Evolutionary conservation across 257 asterid genomes (phyloP), one percentile per base, ranked within the genome.

Genomic region (Plantago ovata): DNA sequence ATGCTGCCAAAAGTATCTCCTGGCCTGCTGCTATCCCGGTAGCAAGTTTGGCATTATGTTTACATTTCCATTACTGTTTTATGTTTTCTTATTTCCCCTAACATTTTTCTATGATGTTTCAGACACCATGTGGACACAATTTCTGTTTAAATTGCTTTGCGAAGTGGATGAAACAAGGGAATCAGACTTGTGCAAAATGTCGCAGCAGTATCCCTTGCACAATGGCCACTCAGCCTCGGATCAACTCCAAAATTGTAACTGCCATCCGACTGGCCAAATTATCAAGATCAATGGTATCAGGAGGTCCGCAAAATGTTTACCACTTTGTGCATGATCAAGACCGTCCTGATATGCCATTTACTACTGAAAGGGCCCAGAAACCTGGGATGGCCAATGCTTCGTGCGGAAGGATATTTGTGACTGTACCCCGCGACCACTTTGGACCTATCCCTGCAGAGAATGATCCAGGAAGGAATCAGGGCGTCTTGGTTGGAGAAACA

Each of bases 41-140:
- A 24, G 32, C 32, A 24, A 24, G 32, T 24, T 24, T 24, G 32
- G 5, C 32, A 24, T 24, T 24, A 24, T 2, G 32, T 24, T 24
- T 24, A 24, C 32, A 24, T 24, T 24, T 5, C 5, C 32, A 24
- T 24, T 24, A 0, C 55, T n/a, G 20, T 48, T 21, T 33, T 40
- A 9, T 33, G 46, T 16, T 16, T 9, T 19, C 36, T 1, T 18
- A n/a, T 55, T 33, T 33, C 56, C n/a, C 39, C 15, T 72, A 38
- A 58, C 18, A 24, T 22, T 45, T 63, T 14, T 12, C 53, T 64
- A 10, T 40, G 52, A 56, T 48, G 19, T 61, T 64, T 11, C 81
- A 84, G 96, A 75, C 94, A 62, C 90, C 92, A 0, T 87, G 98
- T 33, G 84, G 95, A 36, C 95, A 90, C 75, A 90, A 83, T 70